phyloP scores from a whole-genome alignment of 305 asterid species.

The Solanum chacoense region DNA sequence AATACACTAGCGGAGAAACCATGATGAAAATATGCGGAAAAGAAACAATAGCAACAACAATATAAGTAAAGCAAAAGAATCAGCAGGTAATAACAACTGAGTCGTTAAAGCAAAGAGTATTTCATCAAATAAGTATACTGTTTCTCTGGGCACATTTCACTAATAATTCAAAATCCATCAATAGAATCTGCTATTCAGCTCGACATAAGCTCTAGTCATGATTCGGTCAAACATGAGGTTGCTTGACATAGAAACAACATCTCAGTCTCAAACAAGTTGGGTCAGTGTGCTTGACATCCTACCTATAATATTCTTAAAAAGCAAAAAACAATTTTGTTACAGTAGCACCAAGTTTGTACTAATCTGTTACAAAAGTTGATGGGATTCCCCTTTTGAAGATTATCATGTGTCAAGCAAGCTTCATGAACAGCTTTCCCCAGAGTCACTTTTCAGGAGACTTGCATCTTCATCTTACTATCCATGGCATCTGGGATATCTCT shows the following conservation, averaged over 20 bases:
- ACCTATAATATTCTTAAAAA: background rate
- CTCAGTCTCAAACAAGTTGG: background rate
- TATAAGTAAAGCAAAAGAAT: background rate
- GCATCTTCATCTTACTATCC: background rate
- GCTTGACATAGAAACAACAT: background rate
- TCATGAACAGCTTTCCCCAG: background rate
- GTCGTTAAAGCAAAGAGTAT: background rate
- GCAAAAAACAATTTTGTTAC: background rate
- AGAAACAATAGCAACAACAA: background rate
- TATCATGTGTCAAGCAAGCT: background rate
- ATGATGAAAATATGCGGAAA: background rate
- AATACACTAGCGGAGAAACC: background rate
- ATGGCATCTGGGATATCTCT: background rate
- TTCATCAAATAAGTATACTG: background rate
- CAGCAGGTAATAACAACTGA: background rate
- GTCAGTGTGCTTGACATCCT: background rate
- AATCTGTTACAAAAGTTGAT: background rate
- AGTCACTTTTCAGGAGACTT: background rate
- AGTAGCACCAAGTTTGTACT: background rate
- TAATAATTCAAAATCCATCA: background rate
- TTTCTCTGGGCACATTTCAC: background rate
- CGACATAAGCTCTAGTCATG: background rate
- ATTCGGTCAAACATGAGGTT: background rate
- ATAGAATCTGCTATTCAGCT: background rate
- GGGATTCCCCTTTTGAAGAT: background rate